phyloP scores from a whole-genome alignment of 2,329 filamentous ascomycete genomes.

The Aspergillus arachidicola region DNA sequence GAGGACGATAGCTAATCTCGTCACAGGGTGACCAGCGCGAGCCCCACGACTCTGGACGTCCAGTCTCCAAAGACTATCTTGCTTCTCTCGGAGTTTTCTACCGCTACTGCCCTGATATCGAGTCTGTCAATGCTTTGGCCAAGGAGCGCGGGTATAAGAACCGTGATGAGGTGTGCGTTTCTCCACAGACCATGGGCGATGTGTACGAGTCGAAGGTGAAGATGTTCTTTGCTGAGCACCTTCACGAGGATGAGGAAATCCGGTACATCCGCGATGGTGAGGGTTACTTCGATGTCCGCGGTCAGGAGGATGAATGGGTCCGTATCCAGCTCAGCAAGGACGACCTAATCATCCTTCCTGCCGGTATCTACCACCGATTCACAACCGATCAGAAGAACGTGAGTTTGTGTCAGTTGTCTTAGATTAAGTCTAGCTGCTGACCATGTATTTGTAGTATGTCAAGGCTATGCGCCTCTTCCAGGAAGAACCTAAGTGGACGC shows the following conservation, averaged over 20 bases:
- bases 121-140: constrained; percentile 74
- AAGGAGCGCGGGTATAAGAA: constrained; percentile 82
- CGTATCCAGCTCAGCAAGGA: constrained; percentile 80
- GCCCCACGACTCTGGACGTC: constrained; percentile 80
- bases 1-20: constrained; percentile 13
- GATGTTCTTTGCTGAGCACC: constrained; percentile 89
- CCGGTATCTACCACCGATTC: constrained; percentile 96
- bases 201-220: constrained; percentile 93
- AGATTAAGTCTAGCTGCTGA: neutral
- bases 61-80: constrained; percentile 68
- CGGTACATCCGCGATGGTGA: constrained; percentile 85
- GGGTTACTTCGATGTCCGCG: constrained; percentile 92
- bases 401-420: constrained; percentile 44
- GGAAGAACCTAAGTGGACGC: constrained; percentile 98
- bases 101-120: constrained; percentile 65
- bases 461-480: constrained; percentile 97
- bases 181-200: constrained; percentile 80
- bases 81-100: constrained; percentile 78
- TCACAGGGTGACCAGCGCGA: constrained; percentile 89
- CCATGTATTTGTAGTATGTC: constrained; percentile 68
- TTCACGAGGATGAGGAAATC: constrained; percentile 99
- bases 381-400: constrained; percentile 92
- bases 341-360: constrained; percentile 89
- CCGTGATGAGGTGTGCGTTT: constrained; percentile 89
- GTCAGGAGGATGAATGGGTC: constrained; percentile 83